phyloP scores from a whole-genome alignment of 2,329 filamentous ascomycete species.

The Knoxdaviesia proteae region DNA sequence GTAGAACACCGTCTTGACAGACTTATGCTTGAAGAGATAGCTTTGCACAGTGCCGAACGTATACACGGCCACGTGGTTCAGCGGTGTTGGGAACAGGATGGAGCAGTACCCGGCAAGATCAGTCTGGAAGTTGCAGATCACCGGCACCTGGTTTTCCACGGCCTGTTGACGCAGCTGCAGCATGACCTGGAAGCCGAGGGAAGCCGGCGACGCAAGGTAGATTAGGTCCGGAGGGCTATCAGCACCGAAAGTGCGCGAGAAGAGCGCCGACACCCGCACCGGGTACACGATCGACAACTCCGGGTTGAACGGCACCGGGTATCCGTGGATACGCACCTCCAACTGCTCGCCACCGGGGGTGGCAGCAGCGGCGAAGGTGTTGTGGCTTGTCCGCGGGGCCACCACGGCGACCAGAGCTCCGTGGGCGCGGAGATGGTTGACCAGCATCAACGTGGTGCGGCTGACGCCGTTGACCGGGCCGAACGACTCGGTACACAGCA shows the following conservation, averaged over 20 bases:
- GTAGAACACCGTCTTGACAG: conserved; percentile 47
- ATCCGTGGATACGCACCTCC: conserved; percentile 41
- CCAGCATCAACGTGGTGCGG: conserved; percentile 46
- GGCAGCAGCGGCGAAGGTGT: conserved; percentile 27
- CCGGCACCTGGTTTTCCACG: conserved; percentile 29
- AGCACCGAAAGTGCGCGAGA: conserved; percentile 33
- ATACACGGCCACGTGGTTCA: conserved; percentile 39
- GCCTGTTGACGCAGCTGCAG: conserved; percentile 44
- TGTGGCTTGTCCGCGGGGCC: conserved; percentile 34
- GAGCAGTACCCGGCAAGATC: conserved; percentile 48
- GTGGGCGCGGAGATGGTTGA: conserved; percentile 43
- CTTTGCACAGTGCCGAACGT: conserved; percentile 43
- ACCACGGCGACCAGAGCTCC: conserved; percentile 46
- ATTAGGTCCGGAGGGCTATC: conserved; percentile 37
- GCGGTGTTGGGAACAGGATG: conserved; percentile 43
- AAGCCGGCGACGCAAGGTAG: conserved; percentile 49
- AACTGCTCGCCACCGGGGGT: conserved; percentile 10
- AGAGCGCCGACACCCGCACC: conserved; percentile 41
- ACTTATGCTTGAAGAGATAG: conserved; percentile 40
- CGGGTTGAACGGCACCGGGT: conserved; percentile 49
- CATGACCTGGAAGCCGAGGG: conserved; percentile 49
- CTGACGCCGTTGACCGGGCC: conserved; percentile 57
- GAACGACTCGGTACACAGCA: conserved; percentile 51
- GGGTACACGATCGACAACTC: conserved; percentile 51
- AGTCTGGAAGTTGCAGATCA: conserved; percentile 52